Base-by-base conservation (phyloP, 2,329 filamentous ascomycete species). In the Arthrobotrys iridis region DNA sequence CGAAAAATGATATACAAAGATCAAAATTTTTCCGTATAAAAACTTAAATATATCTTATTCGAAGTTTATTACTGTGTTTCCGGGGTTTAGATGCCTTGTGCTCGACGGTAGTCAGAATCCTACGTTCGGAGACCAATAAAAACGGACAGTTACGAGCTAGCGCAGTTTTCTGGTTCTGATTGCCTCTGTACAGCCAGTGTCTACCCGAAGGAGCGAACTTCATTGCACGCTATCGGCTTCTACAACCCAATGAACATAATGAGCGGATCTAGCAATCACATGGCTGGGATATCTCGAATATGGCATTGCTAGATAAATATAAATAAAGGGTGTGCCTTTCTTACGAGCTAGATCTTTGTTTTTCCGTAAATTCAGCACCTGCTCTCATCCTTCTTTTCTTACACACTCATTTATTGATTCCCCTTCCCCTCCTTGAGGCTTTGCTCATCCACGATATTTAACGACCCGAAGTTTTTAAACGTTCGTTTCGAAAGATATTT, bases 331-430 rank as follows among this genome's bases (percentile, higher is more conserved):
- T 13, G 18, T 37, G 30, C 18, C 30, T 18, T 37, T 11, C 18
- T 37, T 37, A 55, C 24, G 8, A n/a, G 4, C 30, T 55, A 37
- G n/a, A n/a, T n/a, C 8, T 55, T 55, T 55, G 30, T 55, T 55
- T 55, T 52, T 26, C 33, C 24, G 35, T 22, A 55, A 35, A 10
- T 37, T 55, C 50, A 37, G 50, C 28, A 55, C 8, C 37, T n/a
- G 18, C 18, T 55, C 28, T 18, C 11, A 35, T 55, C 28, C 1
- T 13, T 55, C 30, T 4, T 18, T 7, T 7, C 30, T 2, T 24
- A 22, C 18, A 55, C 50, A 55, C 18, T 55, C 50, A 11, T 55
- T 55, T 37, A 13, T 7, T 37, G 60, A 52, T 35, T 45, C 20
- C 30, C 18, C 8, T 8, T 28, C 13, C 22, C 1, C 5, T 28